Evolutionary conservation across 495 filamentous ascomycete genomes (phyloP).

Genomic region (Bryoglossum gracile): DNA sequence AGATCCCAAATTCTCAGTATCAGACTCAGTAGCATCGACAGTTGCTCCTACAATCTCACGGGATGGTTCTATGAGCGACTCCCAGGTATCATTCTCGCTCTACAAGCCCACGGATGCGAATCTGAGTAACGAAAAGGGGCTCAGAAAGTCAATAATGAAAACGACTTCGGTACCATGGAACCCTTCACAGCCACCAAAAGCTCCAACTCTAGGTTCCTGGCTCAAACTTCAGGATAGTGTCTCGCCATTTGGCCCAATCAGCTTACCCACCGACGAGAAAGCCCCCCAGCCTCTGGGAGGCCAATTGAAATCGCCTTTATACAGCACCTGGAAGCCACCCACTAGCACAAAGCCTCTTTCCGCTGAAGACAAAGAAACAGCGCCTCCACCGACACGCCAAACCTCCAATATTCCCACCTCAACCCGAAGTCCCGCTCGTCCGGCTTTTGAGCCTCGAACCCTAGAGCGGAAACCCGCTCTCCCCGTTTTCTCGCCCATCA

Average conservation of each 20-base stretch:
- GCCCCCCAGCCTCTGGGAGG: constrained; percentile 12
- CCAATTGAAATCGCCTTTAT: constrained; percentile 19
- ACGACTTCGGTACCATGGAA: constrained; percentile 21
- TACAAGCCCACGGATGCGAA: background rate
- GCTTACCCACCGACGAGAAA: constrained; percentile 13
- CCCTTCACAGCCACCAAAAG: constrained; percentile 17
- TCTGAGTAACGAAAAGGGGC: no score
- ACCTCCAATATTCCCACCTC: background rate
- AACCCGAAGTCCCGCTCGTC: background rate
- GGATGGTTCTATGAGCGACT: background rate
- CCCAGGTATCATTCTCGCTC: constrained; percentile 3
- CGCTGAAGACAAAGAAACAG: background rate
- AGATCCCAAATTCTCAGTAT: constrained; percentile 17
- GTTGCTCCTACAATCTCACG: background rate
- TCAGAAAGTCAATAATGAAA: constrained; percentile 7
- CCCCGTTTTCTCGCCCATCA: background rate
- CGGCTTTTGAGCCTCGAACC: background rate
- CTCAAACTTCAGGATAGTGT: constrained; percentile 20
- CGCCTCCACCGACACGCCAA: background rate
- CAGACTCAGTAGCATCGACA: no score
- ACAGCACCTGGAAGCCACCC: background rate
- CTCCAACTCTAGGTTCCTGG: constrained; percentile 17
- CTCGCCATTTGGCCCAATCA: constrained; percentile 23
- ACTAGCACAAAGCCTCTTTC: background rate
- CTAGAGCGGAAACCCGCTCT: background rate